Evolutionary conservation across 2,329 filamentous ascomycete species (phyloP).

Genomic region (Cladorrhinum sp.): DNA sequence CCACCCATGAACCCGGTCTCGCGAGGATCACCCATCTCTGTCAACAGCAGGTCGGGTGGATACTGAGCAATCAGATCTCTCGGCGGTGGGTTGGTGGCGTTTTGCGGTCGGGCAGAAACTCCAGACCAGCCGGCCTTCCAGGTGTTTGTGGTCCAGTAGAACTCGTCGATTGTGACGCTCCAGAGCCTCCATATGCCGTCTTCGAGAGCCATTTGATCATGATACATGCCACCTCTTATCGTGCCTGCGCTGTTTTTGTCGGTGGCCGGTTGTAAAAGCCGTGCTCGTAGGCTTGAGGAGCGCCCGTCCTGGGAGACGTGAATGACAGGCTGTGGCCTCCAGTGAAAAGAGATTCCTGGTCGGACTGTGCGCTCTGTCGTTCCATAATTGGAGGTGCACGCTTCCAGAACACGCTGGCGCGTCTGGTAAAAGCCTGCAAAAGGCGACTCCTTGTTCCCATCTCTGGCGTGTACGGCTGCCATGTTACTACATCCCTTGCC

Average conservation of each 20-base stretch:
- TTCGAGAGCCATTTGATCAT: slow-evolving; percentile 20
- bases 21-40: slow-evolving; percentile 16
- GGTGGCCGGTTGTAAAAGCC: slow-evolving; percentile 16
- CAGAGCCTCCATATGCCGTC: slow-evolving; percentile 19
- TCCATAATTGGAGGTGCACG: slow-evolving; percentile 16
- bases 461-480: slow-evolving; percentile 13
- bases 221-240: slow-evolving; percentile 20
- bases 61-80: slow-evolving; percentile 14
- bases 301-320: slow-evolving; percentile 18
- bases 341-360: slow-evolving; percentile 15
- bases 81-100: slow-evolving; percentile 13
- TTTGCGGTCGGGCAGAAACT: slow-evolving; percentile 4
- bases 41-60: slow-evolving; percentile 17
- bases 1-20: slow-evolving; percentile 21
- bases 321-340: slow-evolving; percentile 22
- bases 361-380: slow-evolving; percentile 1
- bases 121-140: slow-evolving; percentile 15
- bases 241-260: slow-evolving; percentile 2
- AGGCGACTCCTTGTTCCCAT: slow-evolving; percentile 15
- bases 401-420: slow-evolving; percentile 10
- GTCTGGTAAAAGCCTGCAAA: slow-evolving; percentile 21
- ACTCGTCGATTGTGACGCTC: slow-evolving; percentile 23
- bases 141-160: slow-evolving; percentile 18
- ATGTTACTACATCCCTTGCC: slow-evolving; percentile 15
- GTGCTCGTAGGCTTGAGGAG: slow-evolving; percentile 12